Base-by-base conservation (phyloP, 495 filamentous ascomycete genomes). In the Cudoniella acicularis region DNA sequence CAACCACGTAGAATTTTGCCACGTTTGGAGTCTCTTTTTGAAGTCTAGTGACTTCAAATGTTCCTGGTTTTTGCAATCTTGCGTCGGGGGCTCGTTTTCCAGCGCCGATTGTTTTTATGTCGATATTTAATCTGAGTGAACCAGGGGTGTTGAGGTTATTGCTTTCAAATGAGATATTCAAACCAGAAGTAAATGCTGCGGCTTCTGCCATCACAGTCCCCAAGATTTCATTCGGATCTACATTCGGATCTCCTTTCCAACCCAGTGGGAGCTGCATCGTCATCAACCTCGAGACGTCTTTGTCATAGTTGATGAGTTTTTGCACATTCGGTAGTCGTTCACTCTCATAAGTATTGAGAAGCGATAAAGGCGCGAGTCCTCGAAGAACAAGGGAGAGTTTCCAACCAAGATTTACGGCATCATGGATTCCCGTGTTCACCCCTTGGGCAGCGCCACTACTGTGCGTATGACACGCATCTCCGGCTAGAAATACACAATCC, bases 351-450 rank as follows among this genome's bases (percentile, higher is more conserved):
- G 77, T 77, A 8, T 72, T 27, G 0, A 82, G 66, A n/a, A 78
- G 64, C 9, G 58, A 59, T 1, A 69, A 66, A 2, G 69, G 56
- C 3, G 69, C 65, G 10, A 70, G 25, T 9, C 73, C 73, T 23
- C 67, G 62, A 41, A 82, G 63, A 2, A 76, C 70, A 16, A 73
- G 65, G 6, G 71, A 71, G 9, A 83, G 60, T 60, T 83, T 82
- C 78, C 79, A 83, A 0, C 65, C 65, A 0, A 83, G 67, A 54
- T 81, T 81, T n/a, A 77, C 75, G 6, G 75, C 73, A 56, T 83
- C 80, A 47, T 79, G 75, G n/a, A 83, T 66, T 2, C 75, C 76
- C 0, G 76, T 75, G 61, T 82, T 83, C 76, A 81, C 75, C 2
- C 79, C 80, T 54, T 83, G 79, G 0, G 76, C 80, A 21, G 72